Evolutionary conservation across 352 stramenopile species (phyloP), one percentile per base, ranked within the genome.

Genomic region (Aphanomyces astaci): DNA sequence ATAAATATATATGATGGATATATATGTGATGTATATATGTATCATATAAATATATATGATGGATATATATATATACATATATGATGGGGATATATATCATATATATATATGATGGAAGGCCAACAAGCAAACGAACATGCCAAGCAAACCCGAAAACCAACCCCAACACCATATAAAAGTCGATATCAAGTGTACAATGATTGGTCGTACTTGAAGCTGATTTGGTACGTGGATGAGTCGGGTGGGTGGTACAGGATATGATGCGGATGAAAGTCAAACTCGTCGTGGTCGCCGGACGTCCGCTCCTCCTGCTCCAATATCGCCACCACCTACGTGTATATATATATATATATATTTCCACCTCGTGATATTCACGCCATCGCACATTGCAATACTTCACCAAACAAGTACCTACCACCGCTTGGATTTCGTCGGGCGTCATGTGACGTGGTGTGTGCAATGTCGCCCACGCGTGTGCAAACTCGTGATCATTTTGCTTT

Each of bases 401-500:
- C 1, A 49, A 49, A n/a, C 22, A 0, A 49, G 22, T 49, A 11
- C n/a, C 33, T 49, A 68, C 62, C 17, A 68, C 25, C 11, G 28
- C 39, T 2, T 49, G 33, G 24, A 68, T 36, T 33, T 68, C 62
- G 5, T 46, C 27, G 15, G 62, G 9, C 10, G 40, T n/a, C 62
- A 68, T 62, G n/a, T 24, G 22, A 4, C 19, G 13, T 19, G 28
- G 31, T n/a, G 48, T 15, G 17, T 46, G 25, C n/a, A 68, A 3
- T 4, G 33, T 25, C 22, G 62, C 62, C 62, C 62, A 68, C 24
- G 22, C 62, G 7, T 71, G 59, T 0, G 46, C 51, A 30, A 80
- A 82, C 0, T n/a, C n/a, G n/a, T n/a, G n/a, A n/a, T 56, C 67
- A 0, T 55, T 15, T 52, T 59, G 32, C 22, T 64, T 86, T 28